These are phyloP conservation scores for Taiozyma sp. DNA, from an alignment of 1,139 yeast genomes.

Conservation along the genomic window DNA sequence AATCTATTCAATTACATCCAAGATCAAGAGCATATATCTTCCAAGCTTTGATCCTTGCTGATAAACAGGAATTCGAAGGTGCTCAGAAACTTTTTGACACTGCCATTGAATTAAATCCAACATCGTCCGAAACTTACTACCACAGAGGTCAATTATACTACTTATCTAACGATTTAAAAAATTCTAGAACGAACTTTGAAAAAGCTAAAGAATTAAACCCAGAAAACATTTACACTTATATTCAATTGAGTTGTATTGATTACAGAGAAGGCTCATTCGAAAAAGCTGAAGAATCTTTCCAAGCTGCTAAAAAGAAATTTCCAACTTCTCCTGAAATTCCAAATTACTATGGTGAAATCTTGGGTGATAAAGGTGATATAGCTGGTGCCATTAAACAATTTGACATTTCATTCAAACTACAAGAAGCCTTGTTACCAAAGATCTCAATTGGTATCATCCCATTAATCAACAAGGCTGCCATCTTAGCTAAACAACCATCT, in stretches of 20 bases:
- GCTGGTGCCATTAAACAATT: constrained; percentile 78
- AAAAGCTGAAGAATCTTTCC: constrained; percentile 65
- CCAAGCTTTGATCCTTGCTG: constrained; percentile 83
- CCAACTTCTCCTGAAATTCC: constrained; percentile 90
- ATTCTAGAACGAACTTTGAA: constrained; percentile 73
- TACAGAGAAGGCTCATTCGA: constrained; percentile 72
- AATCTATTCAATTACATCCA: constrained; percentile 65
- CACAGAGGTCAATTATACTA: constrained; percentile 93
- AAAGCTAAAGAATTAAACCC: constrained; percentile 75
- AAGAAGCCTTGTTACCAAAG: constrained; percentile 36
- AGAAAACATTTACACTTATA: constrained; percentile 75
- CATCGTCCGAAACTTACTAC: constrained; percentile 78
- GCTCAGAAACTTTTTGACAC: constrained; percentile 57
- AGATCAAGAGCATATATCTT: constrained; percentile 81
- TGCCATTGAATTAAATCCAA: constrained; percentile 68
- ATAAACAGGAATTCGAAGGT: constrained; percentile 55
- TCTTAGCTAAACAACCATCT: constrained; percentile 58
- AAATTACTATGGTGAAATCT: constrained; percentile 92
- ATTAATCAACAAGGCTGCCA: constrained; percentile 82
- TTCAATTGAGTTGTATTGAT: constrained; percentile 89
- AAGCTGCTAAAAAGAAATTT: constrained; percentile 69
- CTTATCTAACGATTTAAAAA: constrained; percentile 67
- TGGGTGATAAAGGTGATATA: constrained; percentile 75
- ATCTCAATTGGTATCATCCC: constrained; percentile 85
- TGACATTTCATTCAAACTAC: constrained; percentile 82